Conservation (phyloP, 2,329 filamentous ascomycete species). For the Aspergillus fructus region DNA sequence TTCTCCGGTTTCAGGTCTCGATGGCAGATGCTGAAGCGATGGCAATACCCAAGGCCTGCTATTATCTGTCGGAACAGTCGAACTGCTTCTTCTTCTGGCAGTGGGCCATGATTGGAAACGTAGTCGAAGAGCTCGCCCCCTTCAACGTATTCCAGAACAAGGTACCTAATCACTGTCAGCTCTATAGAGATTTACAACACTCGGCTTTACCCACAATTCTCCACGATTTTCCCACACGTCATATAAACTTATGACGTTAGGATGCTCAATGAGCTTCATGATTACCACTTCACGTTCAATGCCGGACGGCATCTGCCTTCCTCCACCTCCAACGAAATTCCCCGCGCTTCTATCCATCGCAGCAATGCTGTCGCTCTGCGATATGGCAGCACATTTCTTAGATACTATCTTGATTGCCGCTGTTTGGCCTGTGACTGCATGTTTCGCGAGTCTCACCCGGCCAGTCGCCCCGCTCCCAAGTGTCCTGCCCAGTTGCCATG, state of each 20-base stretch:
- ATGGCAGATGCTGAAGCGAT: conserved; percentile 92
- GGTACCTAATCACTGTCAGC: conserved; percentile 62
- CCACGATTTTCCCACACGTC: conserved; percentile 98
- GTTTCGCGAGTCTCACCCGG: conserved; percentile 79
- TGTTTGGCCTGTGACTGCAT: conserved; percentile 72
- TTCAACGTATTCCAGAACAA: conserved; percentile 90
- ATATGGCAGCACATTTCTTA: conserved; percentile 74
- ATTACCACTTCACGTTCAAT: conserved; percentile 95
- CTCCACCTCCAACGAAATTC: conserved; percentile 56
- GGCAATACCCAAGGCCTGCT: conserved; percentile 86
- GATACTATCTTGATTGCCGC: conserved; percentile 96
- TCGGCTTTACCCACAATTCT: conserved; percentile 70
- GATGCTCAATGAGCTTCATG: conserved; percentile 93
- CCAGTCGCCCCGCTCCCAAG: conserved; percentile 88
- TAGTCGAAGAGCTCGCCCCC: conserved; percentile 84
- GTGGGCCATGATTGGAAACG: conserved; percentile 70
- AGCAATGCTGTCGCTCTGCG: conserved; percentile 81
- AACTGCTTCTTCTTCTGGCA: conserved; percentile 77
- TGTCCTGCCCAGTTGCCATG: conserved; percentile 88
- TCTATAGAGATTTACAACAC: too few relatives aligned
- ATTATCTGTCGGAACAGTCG: conserved; percentile 92
- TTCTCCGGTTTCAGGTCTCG: conserved; percentile 97
- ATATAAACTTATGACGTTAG: conserved; percentile 88
- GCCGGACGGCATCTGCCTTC: conserved; percentile 76
- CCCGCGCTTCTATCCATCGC: conserved; percentile 72